Evolutionary conservation across 345 rosid genomes (phyloP), one percentile per base, ranked within the genome.

Genomic region (Noccaea bulbosa): DNA sequence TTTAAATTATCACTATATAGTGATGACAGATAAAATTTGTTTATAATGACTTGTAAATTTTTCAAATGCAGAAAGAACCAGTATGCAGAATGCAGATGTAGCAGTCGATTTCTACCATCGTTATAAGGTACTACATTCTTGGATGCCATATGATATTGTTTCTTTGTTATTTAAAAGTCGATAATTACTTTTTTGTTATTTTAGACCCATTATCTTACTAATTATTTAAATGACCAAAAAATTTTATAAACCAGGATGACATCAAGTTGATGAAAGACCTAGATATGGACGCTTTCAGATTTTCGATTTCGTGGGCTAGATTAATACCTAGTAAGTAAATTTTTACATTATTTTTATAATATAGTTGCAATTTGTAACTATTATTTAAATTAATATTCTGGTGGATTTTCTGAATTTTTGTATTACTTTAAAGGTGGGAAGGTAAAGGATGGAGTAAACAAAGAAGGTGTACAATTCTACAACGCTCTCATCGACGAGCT

Each of bases 271-370:
- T 81, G 77, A 83, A 83, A 74, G 79, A 81, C 45, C 67, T 83
- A 69, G 73, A 79, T 10, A 61, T 83, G 64, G 85, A 85, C 63
- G 82, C 84, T 59, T 83, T 75, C 55, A 74, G 84, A 77, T 76
- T 85, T 46, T 85, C 87, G 1, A 80, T 85, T n/a, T 81, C 87
- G 2, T 83, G 89, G 87, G 43, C 86, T 6, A 69, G 86, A 76
- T 48, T 83, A 16, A 34, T 81, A 43, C 87, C 87, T 1, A 61
- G 87, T 82, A 74, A 70, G 74, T 59, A 43, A 6, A n/a, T n/a
- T 10, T 24, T 7, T 4, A 38, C 11, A 11, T 37, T 38, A 12
- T 6, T 6, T 60, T 48, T 17, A 53, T 12, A 12, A 12, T 14
- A 52, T 22, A 27, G 6, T 11, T 32, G 5, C 1, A 4, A 34